Evolutionary conservation across 169 alveolate species (phyloP), one percentile per base, ranked within the genome.

Genomic region (Plasmodium gaboni): DNA sequence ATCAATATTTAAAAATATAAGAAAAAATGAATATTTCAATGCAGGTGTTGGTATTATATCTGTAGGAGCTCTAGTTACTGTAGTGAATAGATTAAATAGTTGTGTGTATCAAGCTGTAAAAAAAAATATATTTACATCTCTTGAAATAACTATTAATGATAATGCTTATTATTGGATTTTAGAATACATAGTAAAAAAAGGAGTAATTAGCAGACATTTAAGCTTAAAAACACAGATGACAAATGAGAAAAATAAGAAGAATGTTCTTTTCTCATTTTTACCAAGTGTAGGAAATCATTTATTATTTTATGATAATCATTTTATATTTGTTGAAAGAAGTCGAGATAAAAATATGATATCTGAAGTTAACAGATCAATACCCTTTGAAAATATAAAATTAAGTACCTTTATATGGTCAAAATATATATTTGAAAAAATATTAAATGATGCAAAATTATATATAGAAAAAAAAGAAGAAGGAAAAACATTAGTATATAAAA

Each of bases 81-180:
- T 89, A 38, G 74, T 74, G 2, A 86, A 70, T 68, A 86, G 91
- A 22, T 44, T 74, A 57, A 74, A 74, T 83, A 89, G 93, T 61
- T 70, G 13, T 60, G 28, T 93, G 73, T 28, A 92, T 72, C 32
- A 83, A 68, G 72, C 93, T 22, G 60, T 76, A 59, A 87, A 67
- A 74, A 87, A 87, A 73, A 87, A 87, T 17, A 60, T 87, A 55
- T 67, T 80, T 19, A 55, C 90, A 2, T 85, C 76, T 24, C 57
- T 94, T 50, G 96, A 94, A 83, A 91, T 94, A 1, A 93, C 96
- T 13, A 92, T 92, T 60, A 72, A 89, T 24, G 96, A 94, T 74
- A 88, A 68, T n/a, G 71, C 94, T 32, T 94, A 94, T 60, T 93
- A 89, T 28, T 92, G 95, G 95, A 92, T 94, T 24, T 60, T 94